Evolutionary conservation across 1,284 basidiomycete genomes (phyloP).

Genomic region (Sporisorium sorghi): DNA sequence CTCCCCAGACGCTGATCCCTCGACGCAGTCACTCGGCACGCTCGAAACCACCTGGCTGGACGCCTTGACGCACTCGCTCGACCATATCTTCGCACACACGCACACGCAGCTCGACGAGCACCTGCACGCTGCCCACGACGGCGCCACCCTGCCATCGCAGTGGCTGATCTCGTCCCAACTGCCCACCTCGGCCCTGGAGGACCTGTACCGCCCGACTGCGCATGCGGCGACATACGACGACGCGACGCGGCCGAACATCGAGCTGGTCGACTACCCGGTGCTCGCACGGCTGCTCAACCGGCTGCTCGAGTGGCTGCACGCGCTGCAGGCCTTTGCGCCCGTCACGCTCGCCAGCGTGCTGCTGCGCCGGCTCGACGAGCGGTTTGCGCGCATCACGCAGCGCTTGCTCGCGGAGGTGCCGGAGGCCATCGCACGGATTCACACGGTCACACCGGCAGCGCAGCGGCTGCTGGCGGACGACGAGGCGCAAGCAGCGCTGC

Average conservation of each 20-base stretch:
- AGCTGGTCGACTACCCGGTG: constrained; percentile 33
- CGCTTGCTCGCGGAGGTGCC: constrained; percentile 13
- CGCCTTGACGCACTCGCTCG: constrained; percentile 18
- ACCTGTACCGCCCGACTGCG: constrained; percentile 4
- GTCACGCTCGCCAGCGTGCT: not conserved
- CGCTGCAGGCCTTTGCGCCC: constrained; percentile 33
- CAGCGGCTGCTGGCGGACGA: constrained; percentile 10
- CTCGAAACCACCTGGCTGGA: constrained; percentile 29
- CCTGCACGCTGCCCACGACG: not conserved
- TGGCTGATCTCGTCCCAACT: constrained; percentile 33
- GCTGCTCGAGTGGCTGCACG: constrained; percentile 30
- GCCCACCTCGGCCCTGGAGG: constrained; percentile 8
- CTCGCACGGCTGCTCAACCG: constrained; percentile 36
- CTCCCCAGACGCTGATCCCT: not conserved
- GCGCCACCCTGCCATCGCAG: constrained; percentile 9
- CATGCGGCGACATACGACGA: constrained; percentile 23
- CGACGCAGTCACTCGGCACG: constrained; percentile 6
- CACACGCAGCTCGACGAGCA: constrained; percentile 17
- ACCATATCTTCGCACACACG: constrained; percentile 8
- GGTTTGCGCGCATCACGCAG: constrained; percentile 12
- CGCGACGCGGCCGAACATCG: constrained; percentile 23
- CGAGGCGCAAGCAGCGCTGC: constrained; percentile 5
- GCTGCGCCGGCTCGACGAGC: not conserved
- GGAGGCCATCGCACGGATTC: constrained; percentile 2
- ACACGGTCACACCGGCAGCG: not conserved